Conservation (phyloP, 176 grass and related monocot genomes). For the Poa pratensis region DNA sequence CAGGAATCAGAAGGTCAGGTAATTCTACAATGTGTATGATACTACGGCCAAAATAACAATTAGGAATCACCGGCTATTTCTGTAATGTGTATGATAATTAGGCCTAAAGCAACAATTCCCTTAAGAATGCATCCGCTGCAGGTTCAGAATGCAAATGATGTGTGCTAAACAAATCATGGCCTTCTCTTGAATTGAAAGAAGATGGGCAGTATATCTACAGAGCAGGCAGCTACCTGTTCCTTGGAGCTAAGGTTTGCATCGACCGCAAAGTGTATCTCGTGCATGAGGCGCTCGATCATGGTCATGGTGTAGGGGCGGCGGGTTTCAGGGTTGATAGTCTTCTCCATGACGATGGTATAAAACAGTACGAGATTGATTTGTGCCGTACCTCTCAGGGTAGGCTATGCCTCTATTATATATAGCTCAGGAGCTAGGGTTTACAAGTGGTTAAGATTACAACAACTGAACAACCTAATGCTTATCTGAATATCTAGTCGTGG, state of each 20-base stretch:
- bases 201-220: neutral
- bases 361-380: too few species aligned
- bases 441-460: too few species aligned
- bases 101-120: neutral
- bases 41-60: neutral
- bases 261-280: constrained; percentile 76
- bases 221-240: constrained; percentile 11
- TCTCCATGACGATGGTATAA: constrained; percentile 80
- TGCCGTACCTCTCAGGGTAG: too few species aligned
- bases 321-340: constrained; percentile 86
- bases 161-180: neutral
- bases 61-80: neutral
- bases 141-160: neutral
- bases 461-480: too few species aligned
- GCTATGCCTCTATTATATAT: too few species aligned
- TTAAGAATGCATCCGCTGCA: neutral
- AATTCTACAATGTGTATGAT: too few species aligned
- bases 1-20: neutral
- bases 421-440: too few species aligned
- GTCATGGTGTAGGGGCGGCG: constrained; percentile 85
- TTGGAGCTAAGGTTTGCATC: constrained; percentile 34
- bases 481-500: too few species aligned
- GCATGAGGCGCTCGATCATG: constrained; percentile 95
- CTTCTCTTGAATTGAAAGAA: neutral
- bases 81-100: neutral